Percentiles rank a stretch among this genome's conserved stretches.
Evolutionary conservation across 2,329 filamentous ascomycete genomes (phyloP).

Genomic region (Aspergillus sp.): DNA sequence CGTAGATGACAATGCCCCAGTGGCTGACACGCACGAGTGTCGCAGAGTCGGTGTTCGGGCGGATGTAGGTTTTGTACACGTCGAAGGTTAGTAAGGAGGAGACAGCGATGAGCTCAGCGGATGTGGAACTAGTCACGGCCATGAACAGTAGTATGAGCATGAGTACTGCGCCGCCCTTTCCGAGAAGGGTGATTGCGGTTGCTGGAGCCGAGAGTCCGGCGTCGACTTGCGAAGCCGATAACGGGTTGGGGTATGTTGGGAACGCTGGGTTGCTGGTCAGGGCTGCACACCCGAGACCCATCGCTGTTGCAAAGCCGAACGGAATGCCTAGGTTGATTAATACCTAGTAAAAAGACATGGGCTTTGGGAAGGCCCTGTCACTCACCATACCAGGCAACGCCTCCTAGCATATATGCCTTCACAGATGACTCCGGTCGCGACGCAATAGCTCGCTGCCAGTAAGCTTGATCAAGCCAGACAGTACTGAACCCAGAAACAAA

Average conservation of each 20-base stretch:
- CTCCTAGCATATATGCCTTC: constrained; percentile 46
- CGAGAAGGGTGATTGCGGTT: constrained; percentile 38
- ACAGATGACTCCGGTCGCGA: constrained; percentile 44
- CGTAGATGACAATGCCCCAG: constrained; percentile 52
- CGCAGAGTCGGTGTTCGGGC: constrained; percentile 45
- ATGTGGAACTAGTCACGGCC: constrained; percentile 49
- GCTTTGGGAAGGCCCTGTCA: background rate
- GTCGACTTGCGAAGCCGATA: constrained; percentile 30
- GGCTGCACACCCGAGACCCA: constrained; percentile 49
- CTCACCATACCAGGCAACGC: constrained; percentile 37
- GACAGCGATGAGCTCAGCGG: constrained; percentile 54
- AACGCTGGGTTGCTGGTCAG: constrained; percentile 50
- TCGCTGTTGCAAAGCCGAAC: constrained; percentile 52
- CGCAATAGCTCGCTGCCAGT: constrained; percentile 50
- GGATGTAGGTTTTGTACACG: constrained; percentile 54
- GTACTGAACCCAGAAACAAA: constrained; percentile 41
- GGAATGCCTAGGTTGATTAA: constrained; percentile 39
- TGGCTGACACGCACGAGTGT: constrained; percentile 55
- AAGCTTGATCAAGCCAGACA: constrained; percentile 46
- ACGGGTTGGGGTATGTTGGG: constrained; percentile 52
- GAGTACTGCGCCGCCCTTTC: constrained; percentile 37
- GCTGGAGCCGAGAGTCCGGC: constrained; percentile 40
- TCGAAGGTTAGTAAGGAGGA: constrained; percentile 56
- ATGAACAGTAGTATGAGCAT: constrained; percentile 42
- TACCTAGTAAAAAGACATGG: background rate